A percentile compares a stretch with the other conserved stretches of the same genome.
phyloP scores from a whole-genome alignment of 371 early-diverging fungal species.

The Coemansia sp. region DNA sequence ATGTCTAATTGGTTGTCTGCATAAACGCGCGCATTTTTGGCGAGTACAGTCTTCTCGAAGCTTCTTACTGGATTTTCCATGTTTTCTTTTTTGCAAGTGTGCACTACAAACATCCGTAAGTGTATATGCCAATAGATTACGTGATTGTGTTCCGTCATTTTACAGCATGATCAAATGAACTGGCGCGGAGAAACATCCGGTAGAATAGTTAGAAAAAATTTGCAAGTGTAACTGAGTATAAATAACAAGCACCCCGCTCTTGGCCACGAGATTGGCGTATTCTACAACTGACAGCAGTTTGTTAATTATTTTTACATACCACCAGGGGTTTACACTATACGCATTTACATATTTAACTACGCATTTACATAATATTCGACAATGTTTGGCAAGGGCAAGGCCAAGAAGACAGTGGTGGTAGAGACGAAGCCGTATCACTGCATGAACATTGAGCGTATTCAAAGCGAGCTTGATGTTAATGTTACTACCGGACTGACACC shows the following conservation, averaged over 20 bases:
- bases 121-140: not conserved
- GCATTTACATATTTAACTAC: not conserved
- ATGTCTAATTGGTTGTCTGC: not conserved
- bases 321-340: not conserved
- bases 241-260: not conserved
- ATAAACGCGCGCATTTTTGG: not conserved
- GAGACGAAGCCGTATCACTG: constrained; percentile 41
- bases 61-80: not conserved
- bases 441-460: constrained; percentile 22
- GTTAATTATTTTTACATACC: not conserved
- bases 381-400: constrained; percentile 15
- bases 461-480: constrained; percentile 38
- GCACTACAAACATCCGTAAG: not conserved
- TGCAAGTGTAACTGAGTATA: not conserved
- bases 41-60: not conserved
- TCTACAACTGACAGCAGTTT: not conserved
- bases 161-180: not conserved
- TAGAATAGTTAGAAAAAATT: not conserved
- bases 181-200: not conserved
- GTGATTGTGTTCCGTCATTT: constrained; percentile 2
- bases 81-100: not conserved
- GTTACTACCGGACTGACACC: constrained; percentile 64
- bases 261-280: not conserved
- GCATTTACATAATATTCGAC: not conserved
- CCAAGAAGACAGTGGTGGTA: not conserved